Evolutionary conservation across 768 basidiomycete genomes (phyloP), one percentile per base, ranked within the genome.

Genomic region (Termitomyces sp.): DNA sequence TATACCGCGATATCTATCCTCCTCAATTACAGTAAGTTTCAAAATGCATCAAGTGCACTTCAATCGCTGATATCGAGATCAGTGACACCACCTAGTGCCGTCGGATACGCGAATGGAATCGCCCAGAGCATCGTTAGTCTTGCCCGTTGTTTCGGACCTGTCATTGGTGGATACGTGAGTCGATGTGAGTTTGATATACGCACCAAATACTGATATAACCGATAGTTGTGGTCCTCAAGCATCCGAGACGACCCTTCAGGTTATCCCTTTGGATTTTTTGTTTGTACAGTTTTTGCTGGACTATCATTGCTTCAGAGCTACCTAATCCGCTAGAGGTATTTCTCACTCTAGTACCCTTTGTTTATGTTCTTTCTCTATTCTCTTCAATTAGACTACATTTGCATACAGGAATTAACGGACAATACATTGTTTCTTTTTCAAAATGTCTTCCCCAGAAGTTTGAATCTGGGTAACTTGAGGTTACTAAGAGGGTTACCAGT

Each of bases 51-150:
- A 55, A 47, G 4, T 32, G 50, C 30, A 50, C 46, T 30, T 35
- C 51, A 40, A 6, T 51, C 16, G 32, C 63, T 63, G 38, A 66
- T 49, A 28, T 43, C 64, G 58, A 49, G 59, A 49, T 58, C 59
- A 94, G 92, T 96, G 90, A 93, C 95, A 0, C 95, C 96, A 2
- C 93, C 95, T 1, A 80, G 82, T 41, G 86, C 93, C 8, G 85
- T 98, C 43, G 93, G 94, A 7, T 85, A 93, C 60, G 93, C 96
- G 10, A 99, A 98, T 68, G 97, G 96, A 18, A 85, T 96, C 23
- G 97, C 95, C 0, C 97, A 99, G 72, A 95, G 93, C 67, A 90
- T 93, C 35, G 95, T 96, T 62, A 95, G 93, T 63, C 84, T 96
- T 28, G 93, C 95, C 4, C 84, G 97, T 43, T 97, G 95, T 75